Conservation (phyloP, 1,284 basidiomycete species). For the Pseudozyma flocculosa region DNA sequence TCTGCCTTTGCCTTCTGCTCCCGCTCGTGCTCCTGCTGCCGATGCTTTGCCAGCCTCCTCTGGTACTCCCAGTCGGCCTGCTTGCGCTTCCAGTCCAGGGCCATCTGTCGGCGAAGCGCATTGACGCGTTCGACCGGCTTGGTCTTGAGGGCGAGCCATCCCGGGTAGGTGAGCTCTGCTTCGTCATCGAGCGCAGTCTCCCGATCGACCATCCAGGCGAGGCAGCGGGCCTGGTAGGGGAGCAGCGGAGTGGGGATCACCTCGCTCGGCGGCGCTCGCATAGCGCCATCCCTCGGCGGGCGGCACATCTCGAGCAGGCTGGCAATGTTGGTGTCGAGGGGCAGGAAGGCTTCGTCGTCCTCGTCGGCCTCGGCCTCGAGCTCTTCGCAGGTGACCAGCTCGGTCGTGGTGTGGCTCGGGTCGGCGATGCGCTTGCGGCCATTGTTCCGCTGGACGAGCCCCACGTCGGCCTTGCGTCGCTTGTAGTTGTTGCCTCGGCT, state of each 20-base stretch:
- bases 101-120: too few species aligned
- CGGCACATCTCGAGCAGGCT: constrained; percentile 35
- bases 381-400: not conserved
- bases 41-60: too few species aligned
- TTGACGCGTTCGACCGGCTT: constrained; percentile 1
- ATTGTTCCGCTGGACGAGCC: too few species aligned
- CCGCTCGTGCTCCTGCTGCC: too few species aligned
- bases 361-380: not conserved
- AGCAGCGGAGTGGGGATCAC: constrained; percentile 26
- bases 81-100: too few species aligned
- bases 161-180: constrained; percentile 15
- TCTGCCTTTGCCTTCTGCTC: too few species aligned
- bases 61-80: too few species aligned
- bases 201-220: constrained; percentile 33
- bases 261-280: constrained; percentile 17
- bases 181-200: constrained; percentile 27
- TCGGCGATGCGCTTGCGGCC: not conserved
- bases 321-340: constrained; percentile 28
- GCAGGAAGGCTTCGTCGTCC: constrained; percentile 9
- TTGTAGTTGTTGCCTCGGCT: too few species aligned
- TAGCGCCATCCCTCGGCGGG: constrained; percentile 15
- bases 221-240: constrained; percentile 30
- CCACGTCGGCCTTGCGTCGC: too few species aligned
- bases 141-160: constrained; percentile 28
- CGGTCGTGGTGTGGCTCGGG: not conserved